Evolutionary conservation across 1,139 yeast genomes (phyloP), one percentile per base, ranked within the genome.

Genomic region (Lodderomyces beijingensis): DNA sequence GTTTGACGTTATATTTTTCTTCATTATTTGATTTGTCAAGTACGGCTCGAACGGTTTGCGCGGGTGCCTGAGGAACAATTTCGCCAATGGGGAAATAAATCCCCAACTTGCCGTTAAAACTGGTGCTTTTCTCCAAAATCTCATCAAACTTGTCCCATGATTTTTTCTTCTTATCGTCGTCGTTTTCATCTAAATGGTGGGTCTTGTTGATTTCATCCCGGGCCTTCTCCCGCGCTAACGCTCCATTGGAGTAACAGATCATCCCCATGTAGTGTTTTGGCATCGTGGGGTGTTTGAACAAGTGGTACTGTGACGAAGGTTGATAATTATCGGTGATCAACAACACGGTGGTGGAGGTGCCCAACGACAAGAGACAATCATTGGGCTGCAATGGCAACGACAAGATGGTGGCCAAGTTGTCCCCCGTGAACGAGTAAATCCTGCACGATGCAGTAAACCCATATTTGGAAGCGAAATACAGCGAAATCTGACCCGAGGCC

Each of bases 231-330:
- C 96, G 66, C 0, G 96, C 95, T 34, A 88, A 62, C 0, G 96
- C 74, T 0, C 96, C 96, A 54, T 88, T 88, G 53, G 95, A 84
- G 54, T 88, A 88, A 54, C 96, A 88, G 36, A 88, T 76, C 96
- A 88, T 88, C 21, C 94, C 95, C 96, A 88, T 88, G 55, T 79
- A 89, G 30, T 80, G 77, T 22, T 69, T 70, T 1, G 78, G 74
- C 45, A 83, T 72, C 0, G 94, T 81, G 5, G 96, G 96, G 52
- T 88, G 96, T 39, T 77, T 75, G 60, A 88, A 88, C 44, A 87
- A 57, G 51, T 88, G 96, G 53, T 87, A 88, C 46, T 80, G 83
- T 3, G 88, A 76, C 1, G 91, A 81, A 2, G 96, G 89, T 17
- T 69, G 70, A 52, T 81, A 88, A 38, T 77, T 71, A 39, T 85